These are phyloP conservation scores for Leccinum aurantiacum DNA, from an alignment of 768 basidiomycete genomes.

Conservation along the genomic window DNA sequence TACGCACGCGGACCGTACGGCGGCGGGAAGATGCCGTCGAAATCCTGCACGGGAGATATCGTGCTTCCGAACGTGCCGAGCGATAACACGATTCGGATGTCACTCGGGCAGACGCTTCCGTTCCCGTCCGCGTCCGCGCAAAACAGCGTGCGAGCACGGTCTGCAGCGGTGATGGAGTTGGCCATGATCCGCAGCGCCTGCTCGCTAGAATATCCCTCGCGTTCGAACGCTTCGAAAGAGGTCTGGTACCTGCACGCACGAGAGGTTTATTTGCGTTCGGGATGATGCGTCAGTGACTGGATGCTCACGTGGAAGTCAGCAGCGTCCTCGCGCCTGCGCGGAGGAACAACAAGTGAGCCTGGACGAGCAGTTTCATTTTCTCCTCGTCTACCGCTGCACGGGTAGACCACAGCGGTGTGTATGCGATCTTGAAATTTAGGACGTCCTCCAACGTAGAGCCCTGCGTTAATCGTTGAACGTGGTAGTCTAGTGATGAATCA, in stretches of 20 bases:
- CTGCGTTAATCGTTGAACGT: constrained; percentile 35
- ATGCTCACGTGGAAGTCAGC: constrained; percentile 62
- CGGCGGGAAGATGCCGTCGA: constrained; percentile 71
- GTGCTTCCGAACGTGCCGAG: constrained; percentile 76
- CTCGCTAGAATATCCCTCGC: constrained; percentile 45
- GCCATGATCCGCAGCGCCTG: constrained; percentile 51
- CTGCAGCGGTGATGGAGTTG: constrained; percentile 52
- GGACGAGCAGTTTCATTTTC: constrained; percentile 42
- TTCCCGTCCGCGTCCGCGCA: constrained; percentile 22
- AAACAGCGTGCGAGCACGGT: constrained; percentile 43
- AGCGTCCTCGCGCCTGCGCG: constrained; percentile 66
- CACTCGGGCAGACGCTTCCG: constrained; percentile 11
- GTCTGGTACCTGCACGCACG: constrained; percentile 59
- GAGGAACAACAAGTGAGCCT: constrained; percentile 62
- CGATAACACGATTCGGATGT: constrained; percentile 60
- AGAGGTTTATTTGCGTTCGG: neutral
- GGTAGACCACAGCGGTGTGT: constrained; percentile 71
- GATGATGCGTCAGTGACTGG: no score
- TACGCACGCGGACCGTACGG: constrained; percentile 64
- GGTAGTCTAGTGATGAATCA: neutral
- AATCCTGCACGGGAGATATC: constrained; percentile 66
- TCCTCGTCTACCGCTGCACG: constrained; percentile 55
- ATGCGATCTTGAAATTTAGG: constrained; percentile 46
- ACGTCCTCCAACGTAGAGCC: constrained; percentile 61
- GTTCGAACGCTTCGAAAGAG: constrained; percentile 51